Evolutionary conservation across 192 early-diverging fungal genomes (phyloP).

Genomic region (Physocladia obscura): DNA sequence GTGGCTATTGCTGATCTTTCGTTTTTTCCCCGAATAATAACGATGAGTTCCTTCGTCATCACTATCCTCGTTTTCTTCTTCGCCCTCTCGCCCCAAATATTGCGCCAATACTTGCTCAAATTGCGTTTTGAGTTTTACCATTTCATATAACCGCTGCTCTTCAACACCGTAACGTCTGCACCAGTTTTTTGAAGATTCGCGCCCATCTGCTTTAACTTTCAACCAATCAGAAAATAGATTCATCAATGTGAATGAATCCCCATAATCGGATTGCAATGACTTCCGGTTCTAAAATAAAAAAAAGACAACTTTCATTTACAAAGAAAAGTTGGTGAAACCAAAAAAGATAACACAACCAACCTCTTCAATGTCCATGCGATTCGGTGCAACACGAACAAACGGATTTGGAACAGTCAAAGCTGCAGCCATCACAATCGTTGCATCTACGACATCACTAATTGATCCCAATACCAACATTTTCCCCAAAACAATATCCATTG

Average conservation of each 20-base stretch:
- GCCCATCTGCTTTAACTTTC: slow-evolving; percentile 47
- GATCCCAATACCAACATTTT: slow-evolving; percentile 67
- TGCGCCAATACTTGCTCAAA: slow-evolving; percentile 64
- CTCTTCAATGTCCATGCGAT: slow-evolving; percentile 44
- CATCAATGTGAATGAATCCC: slow-evolving; percentile 66
- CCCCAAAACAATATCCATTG: slow-evolving; percentile 63
- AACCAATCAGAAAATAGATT: slow-evolving; percentile 66
- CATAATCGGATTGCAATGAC: slow-evolving; percentile 53
- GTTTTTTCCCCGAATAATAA: not conserved
- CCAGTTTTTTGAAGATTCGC: slow-evolving; percentile 58
- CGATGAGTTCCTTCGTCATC: not conserved
- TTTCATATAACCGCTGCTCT: slow-evolving; percentile 72
- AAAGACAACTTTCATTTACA: not conserved
- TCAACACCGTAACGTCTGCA: slow-evolving; percentile 63
- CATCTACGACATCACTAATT: slow-evolving; percentile 52
- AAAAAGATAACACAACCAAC: not conserved
- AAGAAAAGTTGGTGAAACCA: not conserved
- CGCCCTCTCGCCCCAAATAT: slow-evolving; percentile 15
- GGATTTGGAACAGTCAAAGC: slow-evolving; percentile 68
- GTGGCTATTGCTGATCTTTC: not conserved
- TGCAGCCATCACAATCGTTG: slow-evolving; percentile 60
- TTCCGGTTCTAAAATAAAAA: slow-evolving; percentile 44
- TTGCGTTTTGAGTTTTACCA: slow-evolving; percentile 64
- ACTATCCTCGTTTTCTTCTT: slow-evolving; percentile 25
- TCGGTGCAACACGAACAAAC: slow-evolving; percentile 51